Evolutionary conservation across 129 eudicot species (phyloP).

Genomic region (Lonicera japonica): DNA sequence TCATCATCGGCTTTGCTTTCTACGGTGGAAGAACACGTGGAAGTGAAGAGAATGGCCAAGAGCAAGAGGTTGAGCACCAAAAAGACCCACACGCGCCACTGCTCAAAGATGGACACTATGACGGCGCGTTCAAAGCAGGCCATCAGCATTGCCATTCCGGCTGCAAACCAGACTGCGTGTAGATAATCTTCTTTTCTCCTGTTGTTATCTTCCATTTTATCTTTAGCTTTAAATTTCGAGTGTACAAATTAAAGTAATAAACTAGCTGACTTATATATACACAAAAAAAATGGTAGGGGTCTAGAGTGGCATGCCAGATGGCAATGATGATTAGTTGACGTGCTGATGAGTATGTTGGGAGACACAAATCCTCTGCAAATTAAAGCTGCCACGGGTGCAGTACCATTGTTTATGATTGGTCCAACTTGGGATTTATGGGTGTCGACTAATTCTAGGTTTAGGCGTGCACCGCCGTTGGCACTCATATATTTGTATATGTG

Average conservation of each 20-base stretch:
- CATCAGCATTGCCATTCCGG: conserved; percentile 51
- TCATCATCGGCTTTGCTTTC: conserved; percentile 18
- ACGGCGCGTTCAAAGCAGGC: conserved; percentile 71
- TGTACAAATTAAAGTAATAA: neutral
- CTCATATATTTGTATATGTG: neutral
- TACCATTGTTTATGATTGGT: neutral
- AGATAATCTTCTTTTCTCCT: conserved; percentile 35
- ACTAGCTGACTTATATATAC: neutral
- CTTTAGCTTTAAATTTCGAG: conserved; percentile 2
- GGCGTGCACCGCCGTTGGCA: neutral
- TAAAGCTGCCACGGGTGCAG: conserved; percentile 3
- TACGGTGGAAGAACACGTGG: conserved; percentile 21
- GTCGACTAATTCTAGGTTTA: neutral
- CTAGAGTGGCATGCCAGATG: neutral
- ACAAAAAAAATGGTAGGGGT: too few relatives aligned
- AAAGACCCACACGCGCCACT: conserved; percentile 64
- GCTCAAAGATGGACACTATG: conserved; percentile 50
- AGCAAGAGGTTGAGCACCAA: conserved; percentile 63
- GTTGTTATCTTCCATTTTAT: conserved; percentile 29
- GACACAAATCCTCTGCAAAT: conserved; percentile 12
- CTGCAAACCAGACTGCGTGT: conserved; percentile 68
- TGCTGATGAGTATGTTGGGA: neutral
- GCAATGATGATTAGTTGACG: conserved; percentile 9
- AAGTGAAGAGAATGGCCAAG: conserved; percentile 74
- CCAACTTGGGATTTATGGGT: neutral